Conservation (phyloP, 2,329 filamentous ascomycete species). For the Raffaelea ambrosiae region DNA sequence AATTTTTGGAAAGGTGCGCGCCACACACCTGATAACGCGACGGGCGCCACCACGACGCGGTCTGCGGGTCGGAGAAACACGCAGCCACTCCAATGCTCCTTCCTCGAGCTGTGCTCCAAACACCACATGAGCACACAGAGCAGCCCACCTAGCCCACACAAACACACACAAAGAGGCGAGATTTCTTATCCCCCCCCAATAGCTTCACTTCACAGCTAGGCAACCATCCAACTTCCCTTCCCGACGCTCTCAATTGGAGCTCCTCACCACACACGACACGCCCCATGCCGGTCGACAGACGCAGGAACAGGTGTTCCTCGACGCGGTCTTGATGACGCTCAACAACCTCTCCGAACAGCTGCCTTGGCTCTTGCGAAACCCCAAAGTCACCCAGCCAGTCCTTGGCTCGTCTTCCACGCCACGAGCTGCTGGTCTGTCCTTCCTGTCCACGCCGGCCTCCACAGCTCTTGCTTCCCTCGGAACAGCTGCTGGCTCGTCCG, state of each 20-base stretch:
- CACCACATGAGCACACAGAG: background rate
- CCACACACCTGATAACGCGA: conserved; percentile 8
- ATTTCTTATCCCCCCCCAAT: too few relatives aligned
- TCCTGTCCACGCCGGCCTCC: background rate
- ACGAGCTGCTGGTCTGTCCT: background rate
- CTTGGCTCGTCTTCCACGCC: background rate
- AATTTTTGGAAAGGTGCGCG: background rate
- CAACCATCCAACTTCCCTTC: background rate
- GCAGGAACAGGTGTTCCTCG: conserved; percentile 24
- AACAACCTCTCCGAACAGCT: conserved; percentile 52
- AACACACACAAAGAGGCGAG: background rate
- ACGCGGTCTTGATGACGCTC: conserved; percentile 49
- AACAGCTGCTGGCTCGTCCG: conserved; percentile 6
- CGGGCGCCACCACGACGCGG: conserved; percentile 8
- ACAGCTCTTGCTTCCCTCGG: background rate
- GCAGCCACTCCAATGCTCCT: conserved; percentile 6
- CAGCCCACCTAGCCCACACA: background rate
- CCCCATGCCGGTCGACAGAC: conserved; percentile 15
- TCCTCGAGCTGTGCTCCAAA: background rate
- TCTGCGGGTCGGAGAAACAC: conserved; percentile 12
- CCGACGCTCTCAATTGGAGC: background rate
- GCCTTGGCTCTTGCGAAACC: conserved; percentile 46
- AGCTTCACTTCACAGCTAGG: background rate
- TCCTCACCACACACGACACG: background rate
- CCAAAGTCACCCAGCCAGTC: conserved; percentile 21